These are phyloP conservation scores for Acmispon strigosus DNA, from an alignment of 306 rosid species.

Conservation along the genomic window DNA sequence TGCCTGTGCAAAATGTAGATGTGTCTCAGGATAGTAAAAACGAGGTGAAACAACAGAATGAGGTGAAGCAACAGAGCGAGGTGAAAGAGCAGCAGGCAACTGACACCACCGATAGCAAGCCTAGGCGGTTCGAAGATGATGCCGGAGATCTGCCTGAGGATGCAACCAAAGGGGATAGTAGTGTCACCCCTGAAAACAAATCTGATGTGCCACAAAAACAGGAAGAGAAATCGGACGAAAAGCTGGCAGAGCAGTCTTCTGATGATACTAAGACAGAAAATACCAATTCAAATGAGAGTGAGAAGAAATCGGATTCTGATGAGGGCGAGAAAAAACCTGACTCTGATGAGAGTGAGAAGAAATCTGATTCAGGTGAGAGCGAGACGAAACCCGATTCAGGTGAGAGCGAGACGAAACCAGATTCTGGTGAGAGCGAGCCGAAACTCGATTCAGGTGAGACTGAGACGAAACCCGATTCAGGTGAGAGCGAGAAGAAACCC, in stretches of 20 bases:
- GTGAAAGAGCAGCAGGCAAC: slow-evolving; percentile 1
- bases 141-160: slow-evolving; percentile 73
- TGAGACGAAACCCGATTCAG: slow-evolving; percentile 25
- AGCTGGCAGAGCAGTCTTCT: slow-evolving; percentile 32
- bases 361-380: slow-evolving; percentile 31
- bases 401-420: slow-evolving; percentile 20
- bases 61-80: neutral
- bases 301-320: slow-evolving; percentile 25
- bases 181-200: slow-evolving; percentile 27
- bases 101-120: slow-evolving; percentile 33
- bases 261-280: slow-evolving; percentile 36
- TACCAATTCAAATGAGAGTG: slow-evolving; percentile 19
- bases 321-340: slow-evolving; percentile 3
- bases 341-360: slow-evolving; percentile 15
- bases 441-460: slow-evolving; percentile 31
- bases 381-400: slow-evolving; percentile 26
- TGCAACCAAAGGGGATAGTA: slow-evolving; percentile 50
- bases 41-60: slow-evolving; percentile 36
- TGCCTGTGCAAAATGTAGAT: slow-evolving; percentile 67
- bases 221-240: slow-evolving; percentile 29
- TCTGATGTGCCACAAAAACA: slow-evolving; percentile 10
- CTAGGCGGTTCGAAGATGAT: slow-evolving; percentile 64
- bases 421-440: slow-evolving; percentile 10
- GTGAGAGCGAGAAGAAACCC: slow-evolving; percentile 25
- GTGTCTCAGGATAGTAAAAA: slow-evolving; percentile 46